phyloP scores from a whole-genome alignment of 148 eudicot genomes.

The Dysphania ambrosioides region DNA sequence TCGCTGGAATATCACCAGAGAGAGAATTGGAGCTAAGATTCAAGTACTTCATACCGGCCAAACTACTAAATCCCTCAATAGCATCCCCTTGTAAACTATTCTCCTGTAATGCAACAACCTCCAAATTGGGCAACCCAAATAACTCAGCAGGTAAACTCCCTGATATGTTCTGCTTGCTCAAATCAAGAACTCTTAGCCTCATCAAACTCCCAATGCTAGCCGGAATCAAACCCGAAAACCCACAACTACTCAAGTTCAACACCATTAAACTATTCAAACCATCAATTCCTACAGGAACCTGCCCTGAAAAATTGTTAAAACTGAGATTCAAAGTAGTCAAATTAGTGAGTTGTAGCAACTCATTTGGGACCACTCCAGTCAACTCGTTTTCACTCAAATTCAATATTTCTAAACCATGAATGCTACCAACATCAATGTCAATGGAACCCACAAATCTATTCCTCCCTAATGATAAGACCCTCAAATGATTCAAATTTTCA shows the following conservation, averaged over 20 bases:
- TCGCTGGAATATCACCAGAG: conserved; percentile 59
- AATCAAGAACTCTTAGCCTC: conserved; percentile 62
- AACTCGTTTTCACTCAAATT: conserved; percentile 44
- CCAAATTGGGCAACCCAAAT: conserved; percentile 65
- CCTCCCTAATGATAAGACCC: conserved; percentile 47
- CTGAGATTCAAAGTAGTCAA: conserved; percentile 51
- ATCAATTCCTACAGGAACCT: conserved; percentile 40
- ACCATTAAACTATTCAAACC: conserved; percentile 37
- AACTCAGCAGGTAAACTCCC: conserved; percentile 70
- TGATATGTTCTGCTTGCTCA: conserved; percentile 61
- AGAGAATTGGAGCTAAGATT: conserved; percentile 73
- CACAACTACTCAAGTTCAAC: conserved; percentile 65
- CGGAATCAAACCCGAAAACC: conserved; percentile 56
- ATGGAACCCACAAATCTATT: conserved; percentile 52
- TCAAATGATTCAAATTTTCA: conserved; percentile 42
- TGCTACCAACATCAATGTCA: conserved; percentile 36
- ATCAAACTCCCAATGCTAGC: conserved; percentile 50
- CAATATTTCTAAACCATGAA: conserved; percentile 37
- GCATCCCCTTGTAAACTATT: conserved; percentile 56
- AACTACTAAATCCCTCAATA: conserved; percentile 83
- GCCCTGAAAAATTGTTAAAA: conserved; percentile 52
- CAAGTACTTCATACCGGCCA: conserved; percentile 50
- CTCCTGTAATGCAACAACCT: conserved; percentile 60
- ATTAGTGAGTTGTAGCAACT: conserved; percentile 42
- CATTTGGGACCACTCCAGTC: conserved; percentile 46